Base-by-base conservation (phyloP, 108 stramenopile genomes). In the Aurantiochytrium sp. region DNA sequence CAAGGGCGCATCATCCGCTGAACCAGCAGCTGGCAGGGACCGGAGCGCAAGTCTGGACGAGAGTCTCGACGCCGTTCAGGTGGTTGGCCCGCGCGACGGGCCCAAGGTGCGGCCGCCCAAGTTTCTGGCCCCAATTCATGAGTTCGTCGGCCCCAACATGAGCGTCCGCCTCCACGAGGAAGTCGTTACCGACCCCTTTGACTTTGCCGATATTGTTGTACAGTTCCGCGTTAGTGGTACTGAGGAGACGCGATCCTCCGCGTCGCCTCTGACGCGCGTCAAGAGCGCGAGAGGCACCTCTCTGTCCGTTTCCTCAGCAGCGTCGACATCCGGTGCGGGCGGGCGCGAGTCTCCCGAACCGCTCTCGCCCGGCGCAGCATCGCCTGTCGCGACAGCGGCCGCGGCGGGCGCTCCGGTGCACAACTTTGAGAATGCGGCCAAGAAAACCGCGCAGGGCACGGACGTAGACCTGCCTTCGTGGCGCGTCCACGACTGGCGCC, bases 221-320 rank as follows among this genome's bases (percentile, higher is more conserved):
- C 73, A 81, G 45, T 81, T 81, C 45, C 39, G 73, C n/a, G 73
- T 81, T 6, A 48, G 73, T n/a, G 73, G 73, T 6, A 41, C 39
- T 12, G 73, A 81, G 42, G 73, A 81, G 17, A 22, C 39, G 12
- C 39, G 30, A 17, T 21, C 12, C 39, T 81, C 36, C 19, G 21
- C 73, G 45, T 65, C 59, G 34, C 59, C 59, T 65, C 19, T 65
- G 24, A 19, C 59, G 8, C 27, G 59, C 8, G 59, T 65, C 34
- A 81, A 81, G 19, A 81, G 73, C 1, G 73, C 45, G 19, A 30
- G 27, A 41, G 39, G 24, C 12, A 42, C 45, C 42, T 1, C 42
- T 48, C n/a, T 27, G 15, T 27, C 73, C 39, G 1, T 12, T 81
- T 6, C 73, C 10, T 6, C 2, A 4, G 59, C n/a, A n/a, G n/a